A percentile compares a stretch with the other conserved stretches of the same genome.
These are phyloP conservation scores for Setaria viridis DNA, from an alignment of 202 grass and related monocot species.

Conservation along the genomic window DNA sequence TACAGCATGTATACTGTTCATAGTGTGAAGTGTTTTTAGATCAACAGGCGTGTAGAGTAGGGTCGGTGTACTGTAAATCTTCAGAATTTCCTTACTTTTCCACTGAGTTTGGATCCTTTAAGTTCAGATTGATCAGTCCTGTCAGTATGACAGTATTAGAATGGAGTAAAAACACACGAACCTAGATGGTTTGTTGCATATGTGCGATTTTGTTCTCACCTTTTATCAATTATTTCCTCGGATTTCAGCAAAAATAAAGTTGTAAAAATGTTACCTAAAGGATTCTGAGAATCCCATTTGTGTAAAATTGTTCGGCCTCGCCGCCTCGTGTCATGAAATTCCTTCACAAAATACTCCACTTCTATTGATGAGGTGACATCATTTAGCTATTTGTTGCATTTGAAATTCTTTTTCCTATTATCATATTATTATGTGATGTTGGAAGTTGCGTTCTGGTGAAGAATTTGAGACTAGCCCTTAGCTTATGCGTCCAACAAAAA, in stretches of 20 bases:
- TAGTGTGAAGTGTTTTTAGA: constrained; percentile 20
- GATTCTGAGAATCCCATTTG: no score
- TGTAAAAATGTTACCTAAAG: neutral
- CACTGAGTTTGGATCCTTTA: neutral
- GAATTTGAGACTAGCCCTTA: neutral
- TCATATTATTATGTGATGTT: neutral
- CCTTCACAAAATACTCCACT: neutral
- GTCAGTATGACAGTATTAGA: neutral
- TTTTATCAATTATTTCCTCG: neutral
- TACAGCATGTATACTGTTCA: neutral
- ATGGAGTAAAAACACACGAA: neutral
- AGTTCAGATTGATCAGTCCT: neutral
- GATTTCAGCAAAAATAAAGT: neutral
- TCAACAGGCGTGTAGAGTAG: constrained; percentile 5
- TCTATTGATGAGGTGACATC: neutral
- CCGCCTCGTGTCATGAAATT: no score
- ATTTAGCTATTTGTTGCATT: neutral
- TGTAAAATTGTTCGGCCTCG: no score
- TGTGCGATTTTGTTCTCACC: neutral
- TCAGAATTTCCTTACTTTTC: neutral
- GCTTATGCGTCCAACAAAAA: neutral
- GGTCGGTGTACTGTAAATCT: neutral
- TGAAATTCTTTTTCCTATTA: neutral
- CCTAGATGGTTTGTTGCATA: neutral
- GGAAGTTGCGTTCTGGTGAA: neutral